A percentile compares a stretch with the other conserved stretches of the same genome.
phyloP scores from a whole-genome alignment of 192 early-diverging fungal genomes.

The Backusella mclennaniae region DNA sequence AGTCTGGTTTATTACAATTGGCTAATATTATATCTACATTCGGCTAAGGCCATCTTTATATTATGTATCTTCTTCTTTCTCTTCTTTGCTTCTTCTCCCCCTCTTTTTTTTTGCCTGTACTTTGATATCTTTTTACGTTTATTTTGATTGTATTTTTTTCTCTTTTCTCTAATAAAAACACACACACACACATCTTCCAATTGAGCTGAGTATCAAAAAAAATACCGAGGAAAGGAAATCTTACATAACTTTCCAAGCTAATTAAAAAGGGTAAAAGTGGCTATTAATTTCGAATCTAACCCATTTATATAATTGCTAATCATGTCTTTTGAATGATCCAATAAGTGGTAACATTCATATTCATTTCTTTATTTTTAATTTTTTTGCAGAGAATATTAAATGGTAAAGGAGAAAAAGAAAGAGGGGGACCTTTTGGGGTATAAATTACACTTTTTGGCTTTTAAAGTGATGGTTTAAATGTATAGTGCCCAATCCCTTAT shows the following conservation, averaged over 20 bases:
- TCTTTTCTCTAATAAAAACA: background rate
- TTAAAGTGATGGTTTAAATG: background rate
- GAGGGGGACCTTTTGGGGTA: no score
- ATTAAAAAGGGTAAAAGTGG: background rate
- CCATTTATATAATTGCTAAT: background rate
- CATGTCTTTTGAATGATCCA: background rate
- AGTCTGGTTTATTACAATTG: slow-evolving; percentile 16
- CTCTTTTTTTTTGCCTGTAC: background rate
- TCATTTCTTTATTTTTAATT: background rate
- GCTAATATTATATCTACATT: slow-evolving; percentile 36
- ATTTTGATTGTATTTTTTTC: background rate
- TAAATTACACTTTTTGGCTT: no score
- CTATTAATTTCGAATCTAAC: background rate
- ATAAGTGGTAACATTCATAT: background rate
- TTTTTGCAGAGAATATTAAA: background rate
- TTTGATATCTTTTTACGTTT: background rate
- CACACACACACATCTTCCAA: background rate
- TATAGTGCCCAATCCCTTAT: background rate
- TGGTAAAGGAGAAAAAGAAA: background rate
- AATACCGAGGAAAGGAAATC: background rate
- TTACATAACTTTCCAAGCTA: background rate
- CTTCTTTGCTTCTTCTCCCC: background rate
- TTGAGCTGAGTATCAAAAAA: background rate
- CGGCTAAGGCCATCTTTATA: slow-evolving; percentile 18
- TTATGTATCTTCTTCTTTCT: background rate